Evolutionary conservation across 768 basidiomycete species (phyloP).

Genomic region (Stropharia rugosoannulata): DNA sequence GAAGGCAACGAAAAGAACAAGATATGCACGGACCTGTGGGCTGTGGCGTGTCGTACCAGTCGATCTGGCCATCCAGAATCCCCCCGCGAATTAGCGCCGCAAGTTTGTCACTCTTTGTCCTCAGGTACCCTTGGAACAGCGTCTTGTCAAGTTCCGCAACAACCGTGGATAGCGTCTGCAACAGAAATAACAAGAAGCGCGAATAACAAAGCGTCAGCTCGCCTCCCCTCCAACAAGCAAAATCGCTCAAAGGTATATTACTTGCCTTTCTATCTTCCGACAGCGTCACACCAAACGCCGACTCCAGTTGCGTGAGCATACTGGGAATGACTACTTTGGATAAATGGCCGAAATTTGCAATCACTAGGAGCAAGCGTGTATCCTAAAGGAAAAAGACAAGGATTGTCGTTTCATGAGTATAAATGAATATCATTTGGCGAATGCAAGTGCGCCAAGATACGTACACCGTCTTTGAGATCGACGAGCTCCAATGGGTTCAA

Average conservation of each 20-base stretch:
- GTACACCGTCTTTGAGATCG: slow-evolving; percentile 63
- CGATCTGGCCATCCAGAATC: slow-evolving; percentile 77
- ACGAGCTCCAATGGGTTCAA: slow-evolving; percentile 55
- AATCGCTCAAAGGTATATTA: background rate
- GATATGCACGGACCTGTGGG: slow-evolving; percentile 63
- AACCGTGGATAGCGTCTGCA: slow-evolving; percentile 70
- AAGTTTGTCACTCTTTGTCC: slow-evolving; percentile 73
- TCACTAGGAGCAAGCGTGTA: slow-evolving; percentile 79
- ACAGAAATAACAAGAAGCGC: slow-evolving; percentile 1
- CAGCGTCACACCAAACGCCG: slow-evolving; percentile 69
- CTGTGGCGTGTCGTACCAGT: slow-evolving; percentile 94
- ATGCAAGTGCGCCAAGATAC: slow-evolving; percentile 16
- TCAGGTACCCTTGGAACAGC: slow-evolving; percentile 86
- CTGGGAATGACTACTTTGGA: slow-evolving; percentile 68
- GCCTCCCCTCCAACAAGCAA: background rate
- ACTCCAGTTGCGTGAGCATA: slow-evolving; percentile 81
- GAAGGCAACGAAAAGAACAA: background rate
- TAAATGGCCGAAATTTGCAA: slow-evolving; percentile 86
- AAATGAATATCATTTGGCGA: too few species aligned
- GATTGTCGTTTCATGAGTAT: too few species aligned
- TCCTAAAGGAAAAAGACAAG: slow-evolving; percentile 48
- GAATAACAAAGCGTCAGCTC: background rate
- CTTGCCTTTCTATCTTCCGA: slow-evolving; percentile 69
- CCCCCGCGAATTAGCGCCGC: slow-evolving; percentile 72
- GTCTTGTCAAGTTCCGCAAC: slow-evolving; percentile 84